Percentiles rank a stretch among this genome's conserved stretches.
These are phyloP conservation scores for Talaromyces sp. DNA, from an alignment of 2,329 filamentous ascomycete species.

Conservation along the genomic window DNA sequence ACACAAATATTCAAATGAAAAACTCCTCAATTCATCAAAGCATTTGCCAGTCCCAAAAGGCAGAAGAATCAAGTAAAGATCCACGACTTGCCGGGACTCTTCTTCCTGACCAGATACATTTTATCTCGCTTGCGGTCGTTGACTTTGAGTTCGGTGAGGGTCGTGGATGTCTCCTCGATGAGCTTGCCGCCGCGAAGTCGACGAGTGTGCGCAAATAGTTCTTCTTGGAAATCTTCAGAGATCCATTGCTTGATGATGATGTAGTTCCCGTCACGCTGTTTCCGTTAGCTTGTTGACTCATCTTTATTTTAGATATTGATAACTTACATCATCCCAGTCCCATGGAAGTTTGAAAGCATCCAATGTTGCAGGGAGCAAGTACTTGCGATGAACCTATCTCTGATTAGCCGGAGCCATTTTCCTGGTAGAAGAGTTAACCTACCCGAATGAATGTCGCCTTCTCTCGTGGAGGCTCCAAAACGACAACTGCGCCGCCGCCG, in stretches of 20 bases:
- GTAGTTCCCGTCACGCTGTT: conserved; percentile 60
- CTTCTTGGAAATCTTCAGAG: conserved; percentile 66
- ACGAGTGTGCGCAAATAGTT: conserved; percentile 69
- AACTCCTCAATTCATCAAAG: background rate
- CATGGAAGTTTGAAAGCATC: conserved; percentile 46
- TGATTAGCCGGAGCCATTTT: background rate
- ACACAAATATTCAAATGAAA: background rate
- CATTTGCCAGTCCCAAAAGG: background rate
- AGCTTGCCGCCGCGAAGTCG: conserved; percentile 55
- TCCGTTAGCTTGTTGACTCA: background rate
- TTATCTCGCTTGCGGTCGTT: conserved; percentile 44
- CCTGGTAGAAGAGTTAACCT: conserved; percentile 8
- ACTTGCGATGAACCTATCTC: conserved; percentile 43
- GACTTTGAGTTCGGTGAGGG: conserved; percentile 41
- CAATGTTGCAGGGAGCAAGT: conserved; percentile 46
- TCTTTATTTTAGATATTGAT: background rate
- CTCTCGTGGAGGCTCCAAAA: conserved; percentile 14
- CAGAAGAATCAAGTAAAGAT: conserved; percentile 31
- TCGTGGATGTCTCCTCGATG: conserved; percentile 34
- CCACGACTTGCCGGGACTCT: conserved; percentile 37
- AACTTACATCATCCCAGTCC: conserved; percentile 47
- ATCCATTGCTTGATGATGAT: conserved; percentile 73
- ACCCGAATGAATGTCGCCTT: conserved; percentile 46
- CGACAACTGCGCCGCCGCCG: conserved; percentile 17
- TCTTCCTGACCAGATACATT: conserved; percentile 47